Percentiles rank a stretch among this genome's conserved stretches.
Conservation (phyloP, 495 filamentous ascomycete species). For the Hyaloscypha finlandica region DNA sequence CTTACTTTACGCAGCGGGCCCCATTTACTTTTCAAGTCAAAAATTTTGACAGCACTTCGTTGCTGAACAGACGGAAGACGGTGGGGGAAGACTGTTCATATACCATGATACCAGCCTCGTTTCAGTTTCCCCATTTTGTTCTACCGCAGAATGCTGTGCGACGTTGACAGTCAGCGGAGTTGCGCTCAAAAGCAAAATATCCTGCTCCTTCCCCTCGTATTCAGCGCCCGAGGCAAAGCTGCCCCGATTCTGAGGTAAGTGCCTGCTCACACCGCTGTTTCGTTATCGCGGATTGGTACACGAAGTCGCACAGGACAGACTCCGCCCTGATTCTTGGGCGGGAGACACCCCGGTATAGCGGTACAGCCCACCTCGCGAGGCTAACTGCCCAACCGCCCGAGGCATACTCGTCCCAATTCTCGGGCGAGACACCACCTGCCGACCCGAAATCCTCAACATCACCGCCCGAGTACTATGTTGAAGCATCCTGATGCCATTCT, state of each 20-base stretch:
- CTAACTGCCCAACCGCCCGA: constrained; percentile 9
- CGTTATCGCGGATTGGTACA: constrained; percentile 2
- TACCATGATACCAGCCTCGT: not conserved
- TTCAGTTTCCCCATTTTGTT: not conserved
- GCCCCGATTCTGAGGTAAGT: constrained; percentile 22
- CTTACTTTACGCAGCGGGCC: constrained; percentile 17
- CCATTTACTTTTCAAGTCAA: constrained; percentile 15
- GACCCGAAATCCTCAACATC: constrained; percentile 5
- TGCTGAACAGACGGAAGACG: not conserved
- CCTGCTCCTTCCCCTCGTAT: no score
- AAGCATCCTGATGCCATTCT: no score
- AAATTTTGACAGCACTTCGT: constrained; percentile 23
- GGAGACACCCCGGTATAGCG: constrained; percentile 2
- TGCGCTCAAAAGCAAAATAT: no score
- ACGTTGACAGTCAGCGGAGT: no score
- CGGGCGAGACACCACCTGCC: constrained; percentile 10
- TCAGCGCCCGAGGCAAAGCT: constrained; percentile 17
- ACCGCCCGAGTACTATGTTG: constrained; percentile 5
- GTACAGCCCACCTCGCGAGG: constrained; percentile 11
- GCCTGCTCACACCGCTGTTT: no score
- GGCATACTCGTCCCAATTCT: constrained; percentile 9
- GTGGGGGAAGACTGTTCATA: not conserved
- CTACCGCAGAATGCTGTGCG: no score
- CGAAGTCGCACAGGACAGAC: constrained; percentile 6
- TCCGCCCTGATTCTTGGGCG: constrained; percentile 1